These are phyloP conservation scores for Cladophialophora yegresii DNA, from an alignment of 2,329 filamentous ascomycete genomes.

Conservation along the genomic window DNA sequence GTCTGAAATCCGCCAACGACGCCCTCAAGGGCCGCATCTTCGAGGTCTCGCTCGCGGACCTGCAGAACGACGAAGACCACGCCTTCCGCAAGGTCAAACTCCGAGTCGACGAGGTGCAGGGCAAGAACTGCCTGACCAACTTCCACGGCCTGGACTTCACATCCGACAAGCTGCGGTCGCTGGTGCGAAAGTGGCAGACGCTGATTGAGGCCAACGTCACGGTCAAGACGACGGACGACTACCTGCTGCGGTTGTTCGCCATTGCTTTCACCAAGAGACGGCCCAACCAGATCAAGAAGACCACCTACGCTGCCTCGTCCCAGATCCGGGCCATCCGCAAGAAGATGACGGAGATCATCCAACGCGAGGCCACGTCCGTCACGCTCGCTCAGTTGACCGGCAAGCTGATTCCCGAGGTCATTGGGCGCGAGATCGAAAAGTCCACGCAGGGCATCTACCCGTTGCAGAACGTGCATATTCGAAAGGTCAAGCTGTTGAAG, in stretches of 20 bases:
- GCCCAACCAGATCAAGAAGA: conserved; percentile 99
- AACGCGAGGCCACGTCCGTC: conserved; percentile 91
- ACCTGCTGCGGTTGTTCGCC: conserved; percentile 97
- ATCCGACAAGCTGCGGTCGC: conserved; percentile 98
- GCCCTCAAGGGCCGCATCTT: conserved; percentile 98
- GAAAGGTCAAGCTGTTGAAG: conserved; percentile 99
- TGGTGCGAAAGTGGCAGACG: conserved; percentile 99
- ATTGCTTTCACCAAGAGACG: conserved; percentile 99
- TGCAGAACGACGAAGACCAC: conserved; percentile 99
- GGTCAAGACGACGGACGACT: conserved; percentile 99
- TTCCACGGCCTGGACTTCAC: conserved; percentile 99
- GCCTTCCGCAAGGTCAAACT: conserved; percentile 99
- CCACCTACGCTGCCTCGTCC: conserved; percentile 93
- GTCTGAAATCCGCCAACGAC: conserved; percentile 99
- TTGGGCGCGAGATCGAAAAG: conserved; percentile 99
- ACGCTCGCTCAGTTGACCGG: conserved; percentile 93
- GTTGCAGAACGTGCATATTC: conserved; percentile 99
- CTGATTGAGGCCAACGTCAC: conserved; percentile 99
- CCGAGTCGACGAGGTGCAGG: conserved; percentile 96
- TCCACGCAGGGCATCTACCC: conserved; percentile 99
- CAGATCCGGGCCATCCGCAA: conserved; percentile 98
- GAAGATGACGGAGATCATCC: conserved; percentile 99
- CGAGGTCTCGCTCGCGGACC: conserved; percentile 97
- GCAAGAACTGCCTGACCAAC: conserved; percentile 99
- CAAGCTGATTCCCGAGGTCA: conserved; percentile 99